A percentile compares a stretch with the other conserved stretches of the same genome.
These are phyloP conservation scores for Plectosphaerella cucumerina DNA, from an alignment of 2,329 filamentous ascomycete species.

Conservation along the genomic window DNA sequence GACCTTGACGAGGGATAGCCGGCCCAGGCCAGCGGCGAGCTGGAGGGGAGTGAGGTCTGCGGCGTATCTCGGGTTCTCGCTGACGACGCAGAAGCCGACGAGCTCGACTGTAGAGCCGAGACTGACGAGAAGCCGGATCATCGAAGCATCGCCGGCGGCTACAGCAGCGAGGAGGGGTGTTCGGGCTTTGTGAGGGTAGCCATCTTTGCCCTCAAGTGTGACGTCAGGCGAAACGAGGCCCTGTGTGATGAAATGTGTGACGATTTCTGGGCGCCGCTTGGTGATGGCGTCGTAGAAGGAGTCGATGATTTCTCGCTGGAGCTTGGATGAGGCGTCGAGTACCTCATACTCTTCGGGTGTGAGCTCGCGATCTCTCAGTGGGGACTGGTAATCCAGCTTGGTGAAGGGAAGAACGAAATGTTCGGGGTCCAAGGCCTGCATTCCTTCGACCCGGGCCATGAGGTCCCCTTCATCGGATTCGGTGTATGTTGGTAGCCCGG, in stretches of 20 bases:
- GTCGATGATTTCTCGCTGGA: slow-evolving; percentile 16
- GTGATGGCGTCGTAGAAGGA: slow-evolving; percentile 24
- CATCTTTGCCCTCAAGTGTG: slow-evolving; percentile 8
- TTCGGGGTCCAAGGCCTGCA: neutral
- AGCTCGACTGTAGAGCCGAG: slow-evolving; percentile 31
- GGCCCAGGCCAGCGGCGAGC: slow-evolving; percentile 34
- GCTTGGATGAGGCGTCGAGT: neutral
- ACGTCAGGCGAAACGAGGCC: slow-evolving; percentile 35
- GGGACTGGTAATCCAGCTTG: no score
- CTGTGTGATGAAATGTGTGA: slow-evolving; percentile 21
- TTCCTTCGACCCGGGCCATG: neutral
- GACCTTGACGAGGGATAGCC: slow-evolving; percentile 34
- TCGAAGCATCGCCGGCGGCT: slow-evolving; percentile 19
- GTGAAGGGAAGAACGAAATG: neutral
- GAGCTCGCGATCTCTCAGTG: neutral
- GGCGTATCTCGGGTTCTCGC: neutral
- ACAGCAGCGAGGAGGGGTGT: slow-evolving; percentile 33
- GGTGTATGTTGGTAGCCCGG: neutral
- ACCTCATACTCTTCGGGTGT: neutral
- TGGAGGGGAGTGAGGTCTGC: slow-evolving; percentile 35
- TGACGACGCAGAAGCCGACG: neutral
- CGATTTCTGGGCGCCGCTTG: slow-evolving; percentile 19
- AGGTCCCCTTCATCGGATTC: neutral
- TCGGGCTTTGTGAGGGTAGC: slow-evolving; percentile 11
- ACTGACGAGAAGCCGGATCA: slow-evolving; percentile 26